Conservation (phyloP, 2,329 filamentous ascomycete species). For the Periconia sp. region DNA sequence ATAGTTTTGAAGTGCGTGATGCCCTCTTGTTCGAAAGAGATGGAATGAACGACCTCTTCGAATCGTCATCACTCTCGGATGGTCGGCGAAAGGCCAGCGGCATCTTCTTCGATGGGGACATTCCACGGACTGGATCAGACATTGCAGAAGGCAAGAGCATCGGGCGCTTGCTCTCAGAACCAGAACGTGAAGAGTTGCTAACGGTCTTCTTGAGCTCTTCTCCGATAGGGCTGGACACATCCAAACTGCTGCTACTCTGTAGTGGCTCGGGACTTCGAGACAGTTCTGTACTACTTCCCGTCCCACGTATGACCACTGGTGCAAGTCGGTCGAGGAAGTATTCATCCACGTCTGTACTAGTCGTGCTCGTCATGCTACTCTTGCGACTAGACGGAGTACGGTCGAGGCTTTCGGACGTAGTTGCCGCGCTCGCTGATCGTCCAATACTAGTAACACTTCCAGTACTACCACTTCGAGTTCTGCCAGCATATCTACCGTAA, state of each 20-base stretch:
- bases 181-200: conserved; percentile 23
- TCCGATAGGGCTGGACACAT: conserved; percentile 24
- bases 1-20: conserved; percentile 32
- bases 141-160: conserved; percentile 46
- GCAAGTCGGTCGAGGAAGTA: conserved; percentile 53
- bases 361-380: conserved; percentile 51
- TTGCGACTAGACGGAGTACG: conserved; percentile 48
- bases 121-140: conserved; percentile 39
- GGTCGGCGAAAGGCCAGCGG: conserved; percentile 32
- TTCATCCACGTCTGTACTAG: conserved; percentile 51
- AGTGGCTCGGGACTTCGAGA: conserved; percentile 44
- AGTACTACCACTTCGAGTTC: conserved; percentile 69
- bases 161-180: conserved; percentile 27
- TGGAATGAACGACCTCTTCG: conserved; percentile 40
- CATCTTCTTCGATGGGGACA: conserved; percentile 39
- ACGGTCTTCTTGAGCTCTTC: conserved; percentile 25
- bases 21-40: conserved; percentile 33
- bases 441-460: conserved; percentile 57
- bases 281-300: conserved; percentile 46
- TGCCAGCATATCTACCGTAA: conserved; percentile 71
- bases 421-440: conserved; percentile 54
- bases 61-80: conserved; percentile 46
- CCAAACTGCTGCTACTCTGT: conserved; percentile 43
- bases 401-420: conserved; percentile 40
- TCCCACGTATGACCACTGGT: conserved; percentile 53